phyloP scores from a whole-genome alignment of 2,329 filamentous ascomycete genomes.

The Botrytis hyacinthi region DNA sequence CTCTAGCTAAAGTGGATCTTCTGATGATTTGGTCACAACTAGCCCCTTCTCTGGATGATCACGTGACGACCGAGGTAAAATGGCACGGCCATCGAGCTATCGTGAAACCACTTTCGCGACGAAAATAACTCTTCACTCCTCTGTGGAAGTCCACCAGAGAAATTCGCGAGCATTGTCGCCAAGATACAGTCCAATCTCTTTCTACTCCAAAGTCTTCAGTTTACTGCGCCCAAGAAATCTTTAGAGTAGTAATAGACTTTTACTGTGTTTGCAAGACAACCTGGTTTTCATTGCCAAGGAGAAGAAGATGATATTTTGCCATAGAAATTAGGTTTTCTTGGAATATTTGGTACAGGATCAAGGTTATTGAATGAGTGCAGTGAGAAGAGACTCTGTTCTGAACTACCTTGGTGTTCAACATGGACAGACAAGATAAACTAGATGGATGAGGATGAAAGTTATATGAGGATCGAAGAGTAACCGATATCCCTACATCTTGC shows the following conservation, averaged over 20 bases:
- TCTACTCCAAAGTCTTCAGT: neutral
- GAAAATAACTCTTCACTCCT: neutral
- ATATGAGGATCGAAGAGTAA: neutral
- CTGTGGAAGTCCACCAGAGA: neutral
- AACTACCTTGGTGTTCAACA: neutral
- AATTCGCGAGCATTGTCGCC: neutral
- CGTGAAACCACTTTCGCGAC: neutral
- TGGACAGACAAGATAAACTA: neutral
- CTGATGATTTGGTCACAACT: neutral
- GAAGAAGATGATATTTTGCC: neutral
- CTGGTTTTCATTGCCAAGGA: neutral
- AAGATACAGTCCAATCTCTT: neutral
- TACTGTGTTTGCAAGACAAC: neutral
- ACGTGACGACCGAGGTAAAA: neutral
- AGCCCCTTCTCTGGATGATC: neutral
- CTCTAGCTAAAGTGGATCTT: neutral
- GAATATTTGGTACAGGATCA: neutral
- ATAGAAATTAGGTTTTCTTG: neutral
- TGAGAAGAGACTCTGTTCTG: neutral
- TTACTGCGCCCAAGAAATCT: neutral
- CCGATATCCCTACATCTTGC: too few species aligned
- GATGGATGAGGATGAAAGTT: neutral
- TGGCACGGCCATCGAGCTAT: neutral
- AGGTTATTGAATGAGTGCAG: neutral
- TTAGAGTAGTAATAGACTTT: neutral